Percentiles rank a stretch among this genome's conserved stretches.
These are phyloP conservation scores for Akanthomyces dipterigenus DNA, from an alignment of 2,329 filamentous ascomycete genomes.

Conservation along the genomic window DNA sequence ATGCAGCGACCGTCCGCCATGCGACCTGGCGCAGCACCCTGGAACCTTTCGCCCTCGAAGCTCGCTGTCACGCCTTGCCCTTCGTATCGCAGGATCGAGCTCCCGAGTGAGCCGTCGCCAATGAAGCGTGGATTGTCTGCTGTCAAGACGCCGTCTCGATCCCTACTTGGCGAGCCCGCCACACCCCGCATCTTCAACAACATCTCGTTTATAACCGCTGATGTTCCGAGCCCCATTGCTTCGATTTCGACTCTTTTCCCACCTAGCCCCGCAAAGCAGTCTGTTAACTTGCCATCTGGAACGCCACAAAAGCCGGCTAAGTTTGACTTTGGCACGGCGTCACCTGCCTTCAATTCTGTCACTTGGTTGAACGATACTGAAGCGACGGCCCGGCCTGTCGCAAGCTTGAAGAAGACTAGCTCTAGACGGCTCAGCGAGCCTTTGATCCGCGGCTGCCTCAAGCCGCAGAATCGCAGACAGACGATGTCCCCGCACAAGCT, in stretches of 20 bases:
- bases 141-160: background rate
- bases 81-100: background rate
- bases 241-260: conserved; percentile 4
- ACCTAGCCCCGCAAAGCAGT: conserved; percentile 4
- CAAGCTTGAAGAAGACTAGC: conserved; percentile 18
- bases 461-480: conserved; percentile 20
- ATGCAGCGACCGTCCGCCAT: conserved; percentile 7
- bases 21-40: background rate
- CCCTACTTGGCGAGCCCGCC: background rate
- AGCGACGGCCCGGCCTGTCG: conserved; percentile 18
- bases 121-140: background rate
- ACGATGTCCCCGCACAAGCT: conserved; percentile 23
- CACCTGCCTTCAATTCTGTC: conserved; percentile 21
- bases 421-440: conserved; percentile 30
- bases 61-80: conserved; percentile 6
- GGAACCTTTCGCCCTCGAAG: background rate
- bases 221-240: conserved; percentile 1
- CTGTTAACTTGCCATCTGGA: background rate
- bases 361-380: conserved; percentile 22
- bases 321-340: conserved; percentile 24
- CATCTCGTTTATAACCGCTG: background rate
- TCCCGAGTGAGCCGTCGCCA: background rate
- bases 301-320: conserved; percentile 15
- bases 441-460: conserved; percentile 21
- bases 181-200: conserved; percentile 6